Evolutionary conservation across 2,329 filamentous ascomycete genomes (phyloP), one percentile per base, ranked within the genome.

Genomic region (Botrytis pseudocinerea): DNA sequence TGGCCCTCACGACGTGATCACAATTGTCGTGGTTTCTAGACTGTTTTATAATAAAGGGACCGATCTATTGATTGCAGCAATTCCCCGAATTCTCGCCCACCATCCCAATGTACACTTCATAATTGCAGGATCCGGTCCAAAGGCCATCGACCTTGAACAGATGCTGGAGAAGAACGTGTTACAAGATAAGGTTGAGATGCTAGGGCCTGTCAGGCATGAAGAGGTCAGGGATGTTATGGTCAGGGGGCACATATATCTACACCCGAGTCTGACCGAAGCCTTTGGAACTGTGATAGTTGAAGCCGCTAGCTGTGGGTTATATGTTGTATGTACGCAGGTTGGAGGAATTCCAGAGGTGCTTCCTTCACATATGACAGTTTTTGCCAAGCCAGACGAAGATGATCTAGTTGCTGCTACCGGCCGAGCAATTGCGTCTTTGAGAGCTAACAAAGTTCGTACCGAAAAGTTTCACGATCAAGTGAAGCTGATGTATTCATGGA

Each of bases 11-110:
- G 95, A 98, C 78, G 92, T 90, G 18, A 95, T 99, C 79, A 98
- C 94, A 12, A 98, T 99, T 73, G 94, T 99, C 2, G 95, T 99
- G 32, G 97, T 99, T 75, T 98, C 95, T 14, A 93, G 96, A 32
- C 89, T 99, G 1, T 99, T 98, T 83, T 98, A 98, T 83, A 99
- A 99, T 83, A 99, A 99, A 82, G 96, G 96, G 74, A 98, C 94
- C 1, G 97, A 99, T 81, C 89, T 99, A 0, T 88, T 99, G n/a
- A 97, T 97, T 38, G 96, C 95, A 18, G 94, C 94, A 6, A 97
- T 99, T 71, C 96, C 96, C 0, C 91, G 95, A 65, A 97, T 99
- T 70, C 88, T 98, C 42, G 92, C 94, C 68, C 89, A 91, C 22
- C 93, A 99, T 80, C 92, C 94, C 0, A 97, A 98, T 81, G 96